Base-by-base conservation (phyloP, 2,329 filamentous ascomycete species). In the Diplodia mutila region DNA sequence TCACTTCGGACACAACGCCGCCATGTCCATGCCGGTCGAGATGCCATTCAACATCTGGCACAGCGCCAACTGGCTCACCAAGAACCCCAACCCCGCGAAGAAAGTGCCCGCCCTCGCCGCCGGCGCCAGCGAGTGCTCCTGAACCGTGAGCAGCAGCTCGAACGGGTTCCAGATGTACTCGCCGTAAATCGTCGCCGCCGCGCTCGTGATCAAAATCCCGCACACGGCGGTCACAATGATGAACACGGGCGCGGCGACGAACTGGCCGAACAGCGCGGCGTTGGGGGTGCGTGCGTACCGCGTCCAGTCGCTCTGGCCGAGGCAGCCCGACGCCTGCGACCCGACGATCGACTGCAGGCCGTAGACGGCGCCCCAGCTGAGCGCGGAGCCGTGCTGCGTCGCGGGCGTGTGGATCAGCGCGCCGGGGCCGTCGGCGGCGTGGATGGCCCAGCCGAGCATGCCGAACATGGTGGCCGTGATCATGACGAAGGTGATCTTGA, bases 401-500 rank as follows among this genome's bases (percentile, higher is more conserved):
- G 73, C 25, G 72, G 2, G 46, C 8, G 65, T 54, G 55, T 67
- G 34, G 48, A 83, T 82, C 4, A 82, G 80, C 1, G 82, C 82
- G 55, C 65, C 55, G 18, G 65, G 42, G 0, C 77, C 76, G 1
- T 81, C 81, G 1, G 78, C 78, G 4, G 78, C 46, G 49, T 48
- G 71, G 4, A 84, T 72, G 1, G 82, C 78, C 83, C 83, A 85
- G 51, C 82, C 82, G 75, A 85, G 59, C 57, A 67, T 55, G n/a
- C 66, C 59, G 25, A 67, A 61, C 66, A 64, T 63, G 32, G 59
- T 64, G 3, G 53, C 32, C 46, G 74, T 73, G 18, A 85, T 59
- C 83, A 85, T 85, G 23, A 79, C 80, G 11, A 82, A 25, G n/a
- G 79, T 79, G 67, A 80, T 83, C 71, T 81, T 82, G 8, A 78